Evolutionary conservation across 106 monocot species (phyloP).

Genomic region (Apostasia ramifera): DNA sequence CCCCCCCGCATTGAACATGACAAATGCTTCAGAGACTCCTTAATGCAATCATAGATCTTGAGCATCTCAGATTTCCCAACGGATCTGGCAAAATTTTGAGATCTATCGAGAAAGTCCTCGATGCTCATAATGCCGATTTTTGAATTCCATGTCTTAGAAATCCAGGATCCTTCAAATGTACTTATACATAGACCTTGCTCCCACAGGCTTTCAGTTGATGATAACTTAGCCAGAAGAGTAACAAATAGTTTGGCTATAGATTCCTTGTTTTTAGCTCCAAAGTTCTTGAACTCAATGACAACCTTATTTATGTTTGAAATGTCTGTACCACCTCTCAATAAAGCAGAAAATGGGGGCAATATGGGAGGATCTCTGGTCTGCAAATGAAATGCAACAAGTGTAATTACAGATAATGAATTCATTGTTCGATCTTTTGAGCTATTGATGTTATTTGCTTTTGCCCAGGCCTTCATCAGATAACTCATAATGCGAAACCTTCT

Average conservation of each 20-base stretch:
- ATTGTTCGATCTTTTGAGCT: conserved; percentile 69
- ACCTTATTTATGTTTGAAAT: conserved; percentile 18
- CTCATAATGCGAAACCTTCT: conserved; percentile 69
- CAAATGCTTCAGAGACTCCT: conserved; percentile 23
- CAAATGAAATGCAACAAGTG: conserved; percentile 78
- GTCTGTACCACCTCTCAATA: conserved; percentile 68
- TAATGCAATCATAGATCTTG: conserved; percentile 45
- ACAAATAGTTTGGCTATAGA: conserved; percentile 62
- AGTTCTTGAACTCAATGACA: conserved; percentile 22
- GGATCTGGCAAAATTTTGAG: conserved; percentile 73
- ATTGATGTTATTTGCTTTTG: conserved; percentile 71
- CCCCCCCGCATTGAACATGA: conserved; percentile 28
- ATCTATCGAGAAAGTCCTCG: conserved; percentile 69
- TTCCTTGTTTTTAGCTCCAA: conserved; percentile 55
- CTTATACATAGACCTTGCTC: conserved; percentile 71
- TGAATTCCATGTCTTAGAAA: conserved; percentile 43
- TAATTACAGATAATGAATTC: conserved; percentile 69
- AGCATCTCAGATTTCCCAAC: conserved; percentile 40
- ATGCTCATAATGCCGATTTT: conserved; percentile 42
- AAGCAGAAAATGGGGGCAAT: conserved; percentile 64
- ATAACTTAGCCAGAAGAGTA: conserved; percentile 56
- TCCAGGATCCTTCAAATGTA: conserved; percentile 70
- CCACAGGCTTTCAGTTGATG: conserved; percentile 63
- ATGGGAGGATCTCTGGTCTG: conserved; percentile 94
- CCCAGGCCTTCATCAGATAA: conserved; percentile 87